phyloP scores from a whole-genome alignment of 768 basidiomycete genomes.

The Imleria badia region DNA sequence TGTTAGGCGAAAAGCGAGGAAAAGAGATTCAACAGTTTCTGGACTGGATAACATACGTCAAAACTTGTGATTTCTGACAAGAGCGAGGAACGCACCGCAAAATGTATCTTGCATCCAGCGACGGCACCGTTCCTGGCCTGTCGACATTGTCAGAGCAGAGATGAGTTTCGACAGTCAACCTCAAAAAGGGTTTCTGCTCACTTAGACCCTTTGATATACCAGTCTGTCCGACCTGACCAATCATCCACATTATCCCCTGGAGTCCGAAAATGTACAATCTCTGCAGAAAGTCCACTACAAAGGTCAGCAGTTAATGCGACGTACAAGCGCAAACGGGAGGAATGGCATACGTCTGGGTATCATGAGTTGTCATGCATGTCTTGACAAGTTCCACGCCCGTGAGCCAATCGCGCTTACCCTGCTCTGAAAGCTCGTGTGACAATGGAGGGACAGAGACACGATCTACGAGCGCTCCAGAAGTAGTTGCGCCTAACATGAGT shows the following conservation, averaged over 20 bases:
- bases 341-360: slow-evolving; percentile 70
- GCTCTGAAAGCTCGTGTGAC: slow-evolving; percentile 56
- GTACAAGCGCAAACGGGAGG: neutral
- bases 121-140: slow-evolving; percentile 28
- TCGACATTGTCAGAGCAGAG: neutral
- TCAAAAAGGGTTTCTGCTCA: slow-evolving; percentile 29
- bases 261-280: slow-evolving; percentile 84
- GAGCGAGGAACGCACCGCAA: slow-evolving; percentile 54
- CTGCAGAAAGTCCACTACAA: slow-evolving; percentile 77
- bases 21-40: slow-evolving; percentile 93
- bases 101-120: slow-evolving; percentile 91
- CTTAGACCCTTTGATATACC: slow-evolving; percentile 89
- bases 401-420: slow-evolving; percentile 75
- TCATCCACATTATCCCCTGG: slow-evolving; percentile 53
- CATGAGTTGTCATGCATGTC: slow-evolving; percentile 86
- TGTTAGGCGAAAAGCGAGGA: slow-evolving; percentile 88
- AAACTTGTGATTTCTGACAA: neutral
- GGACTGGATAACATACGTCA: slow-evolving; percentile 48
- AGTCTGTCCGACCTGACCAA: slow-evolving; percentile 51
- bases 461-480: slow-evolving; percentile 50
- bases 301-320: neutral
- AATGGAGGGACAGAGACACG: slow-evolving; percentile 68
- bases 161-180: neutral
- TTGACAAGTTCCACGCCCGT: slow-evolving; percentile 78
- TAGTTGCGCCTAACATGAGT: slow-evolving; percentile 85